phyloP scores from a whole-genome alignment of 1,284 basidiomycete genomes.

The Ganoderma meredithae region DNA sequence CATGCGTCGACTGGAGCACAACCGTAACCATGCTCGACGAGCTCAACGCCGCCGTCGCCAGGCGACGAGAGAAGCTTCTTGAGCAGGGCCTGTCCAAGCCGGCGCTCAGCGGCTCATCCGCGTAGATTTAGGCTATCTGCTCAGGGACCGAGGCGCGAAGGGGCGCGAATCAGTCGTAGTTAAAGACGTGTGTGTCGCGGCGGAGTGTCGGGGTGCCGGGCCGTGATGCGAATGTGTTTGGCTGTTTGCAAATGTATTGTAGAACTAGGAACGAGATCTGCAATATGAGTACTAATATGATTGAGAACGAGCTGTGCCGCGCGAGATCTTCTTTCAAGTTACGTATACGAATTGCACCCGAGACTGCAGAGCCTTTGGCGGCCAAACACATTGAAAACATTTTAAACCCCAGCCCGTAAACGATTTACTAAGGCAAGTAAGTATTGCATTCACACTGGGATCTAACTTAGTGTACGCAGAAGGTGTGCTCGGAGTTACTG shows the following conservation, averaged over 20 bases:
- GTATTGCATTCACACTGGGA: too few species aligned
- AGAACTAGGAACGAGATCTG: constrained; percentile 8
- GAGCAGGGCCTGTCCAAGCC: constrained; percentile 40
- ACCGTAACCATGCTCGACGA: constrained; percentile 82
- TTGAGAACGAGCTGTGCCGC: too few species aligned
- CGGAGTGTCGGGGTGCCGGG: background rate
- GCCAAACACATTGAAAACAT: background rate
- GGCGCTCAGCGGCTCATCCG: background rate
- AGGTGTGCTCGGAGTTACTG: too few species aligned
- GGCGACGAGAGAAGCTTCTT: constrained; percentile 45
- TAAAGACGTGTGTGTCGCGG: background rate
- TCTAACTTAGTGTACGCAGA: too few species aligned
- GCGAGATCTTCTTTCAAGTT: background rate
- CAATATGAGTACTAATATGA: too few species aligned
- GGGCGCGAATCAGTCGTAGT: constrained; percentile 1
- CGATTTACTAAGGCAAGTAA: background rate
- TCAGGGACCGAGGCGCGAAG: background rate
- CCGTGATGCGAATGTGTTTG: constrained; percentile 1
- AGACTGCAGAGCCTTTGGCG: background rate
- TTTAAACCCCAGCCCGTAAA: background rate
- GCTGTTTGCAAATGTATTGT: constrained; percentile 9
- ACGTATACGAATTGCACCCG: background rate
- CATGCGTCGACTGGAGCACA: constrained; percentile 91
- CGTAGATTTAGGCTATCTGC: background rate
- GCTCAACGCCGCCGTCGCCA: constrained; percentile 66